Evolutionary conservation across 2,329 filamentous ascomycete species (phyloP).

Genomic region (Nemania sp.): DNA sequence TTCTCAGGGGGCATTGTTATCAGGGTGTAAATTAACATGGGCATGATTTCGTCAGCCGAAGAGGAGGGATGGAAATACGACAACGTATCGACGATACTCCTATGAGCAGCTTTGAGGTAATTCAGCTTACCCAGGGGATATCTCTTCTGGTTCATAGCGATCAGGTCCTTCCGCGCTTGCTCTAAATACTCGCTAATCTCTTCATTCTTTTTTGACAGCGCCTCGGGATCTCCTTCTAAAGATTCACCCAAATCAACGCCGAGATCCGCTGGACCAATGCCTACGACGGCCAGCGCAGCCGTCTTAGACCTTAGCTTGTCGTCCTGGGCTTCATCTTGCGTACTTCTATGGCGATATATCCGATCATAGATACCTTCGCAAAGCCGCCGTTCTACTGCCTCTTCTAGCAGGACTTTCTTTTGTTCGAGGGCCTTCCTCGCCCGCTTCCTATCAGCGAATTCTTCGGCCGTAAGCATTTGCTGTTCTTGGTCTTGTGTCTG

Average conservation of each 20-base stretch:
- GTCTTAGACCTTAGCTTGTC: slow-evolving; percentile 95
- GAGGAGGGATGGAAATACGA: slow-evolving; percentile 79
- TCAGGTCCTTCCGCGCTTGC: slow-evolving; percentile 76
- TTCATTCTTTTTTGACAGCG: slow-evolving; percentile 68
- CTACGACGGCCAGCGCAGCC: slow-evolving; percentile 88
- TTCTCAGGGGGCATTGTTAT: slow-evolving; percentile 89
- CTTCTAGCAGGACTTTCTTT: slow-evolving; percentile 82
- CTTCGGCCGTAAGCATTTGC: slow-evolving; percentile 91
- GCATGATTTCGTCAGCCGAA: slow-evolving; percentile 96
- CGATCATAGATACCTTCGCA: slow-evolving; percentile 88
- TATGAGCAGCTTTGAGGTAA: slow-evolving; percentile 88
- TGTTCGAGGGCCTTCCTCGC: slow-evolving; percentile 82
- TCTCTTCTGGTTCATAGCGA: slow-evolving; percentile 85
- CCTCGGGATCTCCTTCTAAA: slow-evolving; percentile 65
- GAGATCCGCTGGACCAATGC: slow-evolving; percentile 87
- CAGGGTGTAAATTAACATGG: slow-evolving; percentile 94
- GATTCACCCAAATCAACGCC: slow-evolving; percentile 77
- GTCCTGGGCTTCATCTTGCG: slow-evolving; percentile 93
- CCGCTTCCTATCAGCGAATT: slow-evolving; percentile 83
- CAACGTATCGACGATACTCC: slow-evolving; percentile 90
- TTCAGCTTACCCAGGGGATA: slow-evolving; percentile 93
- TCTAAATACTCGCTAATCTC: slow-evolving; percentile 80
- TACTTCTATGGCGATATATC: slow-evolving; percentile 91
- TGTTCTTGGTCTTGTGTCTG: slow-evolving; percentile 66
- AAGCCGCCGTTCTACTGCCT: slow-evolving; percentile 87